phyloP scores from a whole-genome alignment of 345 rosid genomes.

The Corchorus olitorius region DNA sequence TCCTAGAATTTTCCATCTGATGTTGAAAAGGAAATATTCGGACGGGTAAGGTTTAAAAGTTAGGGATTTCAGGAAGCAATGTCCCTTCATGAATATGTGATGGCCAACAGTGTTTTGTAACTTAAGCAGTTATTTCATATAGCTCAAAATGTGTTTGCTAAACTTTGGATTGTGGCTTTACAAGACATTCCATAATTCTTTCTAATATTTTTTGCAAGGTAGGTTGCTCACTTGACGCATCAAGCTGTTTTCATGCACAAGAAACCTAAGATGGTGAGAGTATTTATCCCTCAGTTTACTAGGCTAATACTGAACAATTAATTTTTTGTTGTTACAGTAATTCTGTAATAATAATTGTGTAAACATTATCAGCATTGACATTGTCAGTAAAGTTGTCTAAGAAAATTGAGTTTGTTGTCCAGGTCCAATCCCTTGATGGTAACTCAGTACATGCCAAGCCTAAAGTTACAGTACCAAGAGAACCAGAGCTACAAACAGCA shows the following conservation, averaged over 20 bases:
- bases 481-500: conserved; percentile 61
- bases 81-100: neutral
- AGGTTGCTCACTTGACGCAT: conserved; percentile 69
- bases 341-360: neutral
- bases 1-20: neutral
- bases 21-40: neutral
- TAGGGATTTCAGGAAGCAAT: neutral
- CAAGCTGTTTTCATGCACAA: conserved; percentile 61
- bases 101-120: neutral
- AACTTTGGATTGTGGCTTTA: neutral
- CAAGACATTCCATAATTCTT: neutral
- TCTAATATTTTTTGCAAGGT: conserved; percentile 22
- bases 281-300: too few relatives aligned
- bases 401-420: conserved; percentile 20
- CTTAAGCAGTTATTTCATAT: too few relatives aligned
- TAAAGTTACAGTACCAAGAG: conserved; percentile 57
- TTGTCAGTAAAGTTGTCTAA: neutral
- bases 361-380: neutral
- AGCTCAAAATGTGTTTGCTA: neutral
- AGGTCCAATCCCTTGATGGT: conserved; percentile 32
- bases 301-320: neutral
- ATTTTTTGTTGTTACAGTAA: neutral
- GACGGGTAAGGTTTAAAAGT: neutral
- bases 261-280: conserved; percentile 40
- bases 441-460: conserved; percentile 23